Base-by-base conservation (phyloP, 129 eudicot species). In the Helichrysum umbraculigerum region DNA sequence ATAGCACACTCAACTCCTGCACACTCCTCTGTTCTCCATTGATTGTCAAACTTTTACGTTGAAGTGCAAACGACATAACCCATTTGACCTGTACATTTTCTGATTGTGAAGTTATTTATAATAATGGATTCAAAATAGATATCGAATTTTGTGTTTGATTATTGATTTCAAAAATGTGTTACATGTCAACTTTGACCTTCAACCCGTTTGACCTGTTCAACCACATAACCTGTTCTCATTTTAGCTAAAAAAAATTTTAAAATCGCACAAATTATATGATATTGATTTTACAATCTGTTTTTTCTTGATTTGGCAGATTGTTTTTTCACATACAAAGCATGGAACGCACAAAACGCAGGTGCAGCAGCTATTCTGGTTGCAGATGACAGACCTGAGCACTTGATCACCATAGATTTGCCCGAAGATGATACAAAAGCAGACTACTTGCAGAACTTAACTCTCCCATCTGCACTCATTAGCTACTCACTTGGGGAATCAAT, bases 261-360 rank as follows among this genome's bases (percentile, higher is more conserved):
- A 8, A 19, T 30, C 7, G 6, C 59, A 1, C 42, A 37, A 1
- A 16, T 1, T 52, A 20, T 58, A 14, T 70, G 28, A n/a, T 51
- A 16, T 2, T 52, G 42, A 12, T 70, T 70, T 67, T 20, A 67
- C 21, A 33, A 10, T 69, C 10, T 37, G 21, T 70, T 3, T 56
- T 74, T 25, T 17, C 21, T 79, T 64, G 42, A 37, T 70, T 63
- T 79, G 29, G 52, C 96, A 92, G 96, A 80, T 19, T 92, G 97
- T 76, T 89, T 63, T 76, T 92, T 89, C 77, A 82, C 97, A 32
- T 25, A 81, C 59, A 92, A 92, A 87, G 96, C 97, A 58, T 92
- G 96, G 97, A 83, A 92, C 71, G 96, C 97, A 20, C 97, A 92
- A 62, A 92, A 83, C 39, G 89, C 86, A 47, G 96, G 97, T 41